These are phyloP conservation scores for Hyparrhenia diplandra DNA, from an alignment of 176 grass and related monocot species.

Conservation along the genomic window DNA sequence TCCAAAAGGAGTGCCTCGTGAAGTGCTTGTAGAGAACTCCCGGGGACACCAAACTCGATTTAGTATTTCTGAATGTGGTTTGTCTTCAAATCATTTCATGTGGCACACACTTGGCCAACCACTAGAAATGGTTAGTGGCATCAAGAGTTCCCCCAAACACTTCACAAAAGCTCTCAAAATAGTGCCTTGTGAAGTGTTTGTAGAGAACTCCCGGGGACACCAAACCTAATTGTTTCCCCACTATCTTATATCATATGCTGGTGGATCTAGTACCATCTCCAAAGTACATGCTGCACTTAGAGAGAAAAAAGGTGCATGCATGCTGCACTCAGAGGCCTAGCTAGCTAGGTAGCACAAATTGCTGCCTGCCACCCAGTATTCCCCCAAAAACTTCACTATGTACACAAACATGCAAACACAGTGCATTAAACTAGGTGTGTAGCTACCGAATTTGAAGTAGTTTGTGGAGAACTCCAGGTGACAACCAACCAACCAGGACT, in stretches of 20 bases:
- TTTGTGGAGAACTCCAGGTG: constrained; percentile 34
- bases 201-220: constrained; percentile 32
- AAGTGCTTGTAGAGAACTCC: constrained; percentile 57
- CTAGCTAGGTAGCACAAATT: not conserved
- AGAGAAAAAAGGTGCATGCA: not conserved
- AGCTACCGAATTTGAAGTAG: constrained; percentile 36
- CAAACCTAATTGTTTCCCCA: constrained; percentile 22
- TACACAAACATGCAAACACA: not conserved
- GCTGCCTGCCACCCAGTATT: constrained; percentile 7
- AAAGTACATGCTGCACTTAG: not conserved
- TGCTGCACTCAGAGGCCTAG: not conserved
- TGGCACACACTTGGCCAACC: not conserved
- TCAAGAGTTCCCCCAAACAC: constrained; percentile 59
- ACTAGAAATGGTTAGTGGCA: constrained; percentile 1
- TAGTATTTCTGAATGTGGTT: not conserved
- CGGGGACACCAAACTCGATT: constrained; percentile 26
- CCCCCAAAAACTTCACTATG: constrained; percentile 46
- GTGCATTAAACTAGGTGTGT: not conserved
- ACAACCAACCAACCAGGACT: constrained; percentile 29
- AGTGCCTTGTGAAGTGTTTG: constrained; percentile 32
- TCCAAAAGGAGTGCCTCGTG: not conserved
- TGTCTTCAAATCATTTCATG: not conserved
- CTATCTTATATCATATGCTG: not conserved
- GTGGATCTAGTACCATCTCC: not conserved
- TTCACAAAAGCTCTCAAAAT: not conserved